Evolutionary conservation across 768 basidiomycete genomes (phyloP).

Genomic region (Suillus subaureus): DNA sequence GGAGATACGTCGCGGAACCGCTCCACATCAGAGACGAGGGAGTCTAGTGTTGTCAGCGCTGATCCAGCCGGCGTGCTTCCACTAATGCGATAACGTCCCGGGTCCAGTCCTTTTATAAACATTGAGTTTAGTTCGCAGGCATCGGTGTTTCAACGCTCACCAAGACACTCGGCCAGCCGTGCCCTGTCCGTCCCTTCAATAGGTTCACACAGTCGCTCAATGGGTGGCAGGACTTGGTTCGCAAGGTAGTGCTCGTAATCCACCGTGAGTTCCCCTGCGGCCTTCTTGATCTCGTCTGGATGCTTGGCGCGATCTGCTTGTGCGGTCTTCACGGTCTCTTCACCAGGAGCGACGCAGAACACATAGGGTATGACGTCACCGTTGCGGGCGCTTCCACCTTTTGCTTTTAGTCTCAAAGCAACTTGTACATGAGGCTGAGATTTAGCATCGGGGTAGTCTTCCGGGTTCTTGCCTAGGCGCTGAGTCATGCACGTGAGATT

Average conservation of each 20-base stretch:
- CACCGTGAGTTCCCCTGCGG: slow-evolving; percentile 63
- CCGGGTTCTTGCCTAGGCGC: slow-evolving; percentile 95
- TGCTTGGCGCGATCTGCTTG: slow-evolving; percentile 93
- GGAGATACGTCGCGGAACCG: slow-evolving; percentile 79
- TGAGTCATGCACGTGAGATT: slow-evolving; percentile 33
- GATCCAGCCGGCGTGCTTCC: slow-evolving; percentile 54
- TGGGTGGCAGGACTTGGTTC: slow-evolving; percentile 90
- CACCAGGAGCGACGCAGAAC: slow-evolving; percentile 82
- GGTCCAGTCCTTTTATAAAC: slow-evolving; percentile 52
- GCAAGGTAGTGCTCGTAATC: slow-evolving; percentile 93
- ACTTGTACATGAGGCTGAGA: slow-evolving; percentile 97
- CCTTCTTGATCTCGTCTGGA: slow-evolving; percentile 86
- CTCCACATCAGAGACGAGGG: slow-evolving; percentile 85
- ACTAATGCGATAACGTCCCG: slow-evolving; percentile 52
- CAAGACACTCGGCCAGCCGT: slow-evolving; percentile 92
- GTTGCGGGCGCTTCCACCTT: slow-evolving; percentile 73
- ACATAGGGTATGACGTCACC: slow-evolving; percentile 97
- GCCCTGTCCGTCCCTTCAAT: slow-evolving; percentile 95
- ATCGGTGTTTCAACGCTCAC: slow-evolving; percentile 42
- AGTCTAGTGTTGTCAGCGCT: slow-evolving; percentile 79
- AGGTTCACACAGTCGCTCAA: slow-evolving; percentile 93
- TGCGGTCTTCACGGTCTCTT: slow-evolving; percentile 66
- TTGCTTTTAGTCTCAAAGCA: slow-evolving; percentile 85
- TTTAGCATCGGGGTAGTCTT: slow-evolving; percentile 96
- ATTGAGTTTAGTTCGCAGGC: slow-evolving; percentile 9